These are phyloP conservation scores for Globisporangium emineosum DNA, from an alignment of 352 stramenopile genomes.

Conservation along the genomic window DNA sequence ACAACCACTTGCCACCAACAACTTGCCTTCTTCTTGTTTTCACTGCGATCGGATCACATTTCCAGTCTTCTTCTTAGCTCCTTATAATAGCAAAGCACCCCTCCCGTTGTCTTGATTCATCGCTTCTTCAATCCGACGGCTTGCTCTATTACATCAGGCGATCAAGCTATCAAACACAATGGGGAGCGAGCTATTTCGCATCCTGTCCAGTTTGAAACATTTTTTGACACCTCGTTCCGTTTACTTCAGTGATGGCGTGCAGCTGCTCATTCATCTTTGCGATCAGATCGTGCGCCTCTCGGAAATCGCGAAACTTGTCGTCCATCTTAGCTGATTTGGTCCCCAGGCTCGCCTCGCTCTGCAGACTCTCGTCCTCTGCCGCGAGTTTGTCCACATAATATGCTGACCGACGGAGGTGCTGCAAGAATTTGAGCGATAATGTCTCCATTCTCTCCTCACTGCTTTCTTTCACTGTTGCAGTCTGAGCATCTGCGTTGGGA, in stretches of 20 bases:
- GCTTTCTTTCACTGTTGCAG: slow-evolving; percentile 22
- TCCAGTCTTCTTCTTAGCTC: neutral
- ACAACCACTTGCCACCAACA: neutral
- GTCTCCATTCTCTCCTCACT: slow-evolving; percentile 41
- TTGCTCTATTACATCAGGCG: neutral
- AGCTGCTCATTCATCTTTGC: slow-evolving; percentile 36
- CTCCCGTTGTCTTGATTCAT: neutral
- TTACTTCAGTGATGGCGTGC: slow-evolving; percentile 29
- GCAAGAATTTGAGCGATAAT: slow-evolving; percentile 55
- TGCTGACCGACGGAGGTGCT: slow-evolving; percentile 53
- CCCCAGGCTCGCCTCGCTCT: slow-evolving; percentile 39
- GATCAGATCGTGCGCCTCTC: slow-evolving; percentile 39
- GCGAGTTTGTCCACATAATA: slow-evolving; percentile 68
- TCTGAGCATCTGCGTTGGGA: slow-evolving; percentile 7
- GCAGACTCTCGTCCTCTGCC: slow-evolving; percentile 41
- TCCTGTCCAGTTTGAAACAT: slow-evolving; percentile 19
- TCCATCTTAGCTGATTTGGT: slow-evolving; percentile 28
- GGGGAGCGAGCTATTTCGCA: neutral
- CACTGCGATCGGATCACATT: neutral
- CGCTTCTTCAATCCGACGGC: neutral
- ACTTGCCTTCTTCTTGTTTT: neutral
- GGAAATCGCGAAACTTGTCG: slow-evolving; percentile 32
- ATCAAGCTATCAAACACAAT: neutral
- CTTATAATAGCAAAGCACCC: neutral
- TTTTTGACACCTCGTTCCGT: slow-evolving; percentile 25